Evolutionary conservation across 768 basidiomycete species (phyloP), one percentile per base, ranked within the genome.

Genomic region (Hygrophorus russula): DNA sequence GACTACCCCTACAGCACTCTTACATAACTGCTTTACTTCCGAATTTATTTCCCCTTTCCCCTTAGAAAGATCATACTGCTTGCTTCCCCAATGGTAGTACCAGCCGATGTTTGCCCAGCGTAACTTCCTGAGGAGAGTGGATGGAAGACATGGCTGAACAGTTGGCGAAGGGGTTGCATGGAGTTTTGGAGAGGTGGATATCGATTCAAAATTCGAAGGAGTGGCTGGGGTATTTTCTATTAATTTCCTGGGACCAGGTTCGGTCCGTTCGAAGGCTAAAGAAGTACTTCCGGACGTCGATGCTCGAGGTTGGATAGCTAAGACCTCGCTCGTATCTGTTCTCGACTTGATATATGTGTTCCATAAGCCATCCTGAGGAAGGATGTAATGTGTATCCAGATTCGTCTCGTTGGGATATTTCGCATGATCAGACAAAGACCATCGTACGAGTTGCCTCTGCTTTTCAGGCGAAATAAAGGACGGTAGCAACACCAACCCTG

Each of bases 51-150:
- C 66, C 0, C 76, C 80, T 45, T 74, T 77, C 2, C 76, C 76
- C 41, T 71, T 78, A 1, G 76, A 72, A 51, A 96, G 92, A 55
- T 96, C 89, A 56, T 99, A 99, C 46, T 86, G 81, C 55, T 98
- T 99, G 20, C 79, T 86, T 2, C 88, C 86, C 94, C 94, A 97
- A 65, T 98, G 90, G 60, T 99, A 99, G 41, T 76, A 87, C 79
- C 86, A 87, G 8, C 94, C 94, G 39, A 99, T 83, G 53, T 94
- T 98, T 1, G 90, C 84, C 94, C 94, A 99, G 38, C 94, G 74
- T 38, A 99, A 59, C 57, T 87, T 92, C 4, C 67, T 68, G 12
- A 93, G 52, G 11, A 97, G 71, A 19, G 71, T 62, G 0, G 74
- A 74, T 1, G 76, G 64, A 2, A 60, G 57, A 6, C 65, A 57